Percentiles rank a stretch among this genome's conserved stretches.
phyloP scores from a whole-genome alignment of 768 basidiomycete genomes.

The Tylopilus felleus region DNA sequence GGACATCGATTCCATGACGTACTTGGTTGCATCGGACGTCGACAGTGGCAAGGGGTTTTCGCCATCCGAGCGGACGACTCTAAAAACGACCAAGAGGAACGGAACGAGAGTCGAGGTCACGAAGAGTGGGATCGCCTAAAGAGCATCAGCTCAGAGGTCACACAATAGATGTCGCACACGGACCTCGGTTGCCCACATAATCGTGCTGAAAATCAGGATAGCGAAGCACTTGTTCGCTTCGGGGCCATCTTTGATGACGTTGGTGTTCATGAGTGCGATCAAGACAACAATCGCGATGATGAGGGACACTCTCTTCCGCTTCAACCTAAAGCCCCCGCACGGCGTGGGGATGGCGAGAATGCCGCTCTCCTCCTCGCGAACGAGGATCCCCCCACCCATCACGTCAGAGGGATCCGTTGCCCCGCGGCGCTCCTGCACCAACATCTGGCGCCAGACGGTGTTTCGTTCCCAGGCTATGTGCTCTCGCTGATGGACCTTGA shows the following conservation, averaged over 20 bases:
- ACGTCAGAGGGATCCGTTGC: constrained; percentile 31
- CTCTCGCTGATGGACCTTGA: constrained; percentile 84
- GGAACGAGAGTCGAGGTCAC: constrained; percentile 94
- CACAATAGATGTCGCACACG: background rate
- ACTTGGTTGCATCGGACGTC: constrained; percentile 79
- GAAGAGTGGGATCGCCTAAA: constrained; percentile 91
- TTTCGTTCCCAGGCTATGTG: constrained; percentile 97
- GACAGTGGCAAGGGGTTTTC: constrained; percentile 51
- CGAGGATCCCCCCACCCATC: constrained; percentile 43
- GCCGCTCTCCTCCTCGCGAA: constrained; percentile 39
- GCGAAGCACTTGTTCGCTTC: constrained; percentile 91
- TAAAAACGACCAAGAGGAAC: constrained; percentile 78
- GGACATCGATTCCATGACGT: constrained; percentile 21
- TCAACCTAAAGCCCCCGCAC: constrained; percentile 63
- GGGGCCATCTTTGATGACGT: constrained; percentile 49
- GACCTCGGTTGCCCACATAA: constrained; percentile 97
- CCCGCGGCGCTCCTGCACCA: constrained; percentile 74
- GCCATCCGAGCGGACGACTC: constrained; percentile 56
- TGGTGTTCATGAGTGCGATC: constrained; percentile 54
- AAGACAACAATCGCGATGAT: constrained; percentile 58
- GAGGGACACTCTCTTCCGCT: constrained; percentile 56
- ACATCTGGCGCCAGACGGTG: constrained; percentile 97
- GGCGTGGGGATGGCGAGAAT: constrained; percentile 54
- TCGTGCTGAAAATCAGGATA: constrained; percentile 82
- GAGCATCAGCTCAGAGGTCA: background rate